Evolutionary conservation across 2,329 filamentous ascomycete genomes (phyloP).

Genomic region (Penicillium crustosum): DNA sequence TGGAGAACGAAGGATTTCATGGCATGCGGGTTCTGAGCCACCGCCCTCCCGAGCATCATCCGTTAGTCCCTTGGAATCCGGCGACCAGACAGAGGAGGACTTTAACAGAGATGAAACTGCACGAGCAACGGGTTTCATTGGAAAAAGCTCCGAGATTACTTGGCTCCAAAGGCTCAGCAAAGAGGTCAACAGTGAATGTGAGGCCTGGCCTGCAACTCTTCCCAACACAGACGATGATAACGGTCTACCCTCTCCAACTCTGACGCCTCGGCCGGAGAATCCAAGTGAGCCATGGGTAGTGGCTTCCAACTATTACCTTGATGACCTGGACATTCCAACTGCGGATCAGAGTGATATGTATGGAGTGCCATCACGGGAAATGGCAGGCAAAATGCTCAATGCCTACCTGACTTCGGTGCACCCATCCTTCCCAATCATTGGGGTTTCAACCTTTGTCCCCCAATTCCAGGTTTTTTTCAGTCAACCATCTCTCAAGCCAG

Average conservation of each 20-base stretch:
- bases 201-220: constrained; percentile 17
- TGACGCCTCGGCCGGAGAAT: constrained; percentile 26
- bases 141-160: constrained; percentile 47
- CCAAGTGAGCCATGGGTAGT: constrained; percentile 28
- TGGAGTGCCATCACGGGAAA: constrained; percentile 38
- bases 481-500: constrained; percentile 35
- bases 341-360: constrained; percentile 38
- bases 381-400: constrained; percentile 42
- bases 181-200: constrained; percentile 32
- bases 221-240: constrained; percentile 22
- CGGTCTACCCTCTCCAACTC: constrained; percentile 30
- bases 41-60: constrained; percentile 26
- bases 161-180: constrained; percentile 45
- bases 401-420: constrained; percentile 46
- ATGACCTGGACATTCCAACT: constrained; percentile 41
- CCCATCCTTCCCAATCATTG: constrained; percentile 47
- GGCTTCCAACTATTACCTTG: constrained; percentile 41
- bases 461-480: constrained; percentile 44
- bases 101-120: constrained; percentile 41
- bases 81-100: constrained; percentile 46
- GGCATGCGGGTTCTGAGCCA: constrained; percentile 22
- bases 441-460: constrained; percentile 41
- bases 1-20: constrained; percentile 22
- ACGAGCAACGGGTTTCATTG: constrained; percentile 45
- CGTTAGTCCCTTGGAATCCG: constrained; percentile 37